These are phyloP conservation scores for Chlorella sp. DNA, from an alignment of 139 green algal genomes.

Conservation along the genomic window DNA sequence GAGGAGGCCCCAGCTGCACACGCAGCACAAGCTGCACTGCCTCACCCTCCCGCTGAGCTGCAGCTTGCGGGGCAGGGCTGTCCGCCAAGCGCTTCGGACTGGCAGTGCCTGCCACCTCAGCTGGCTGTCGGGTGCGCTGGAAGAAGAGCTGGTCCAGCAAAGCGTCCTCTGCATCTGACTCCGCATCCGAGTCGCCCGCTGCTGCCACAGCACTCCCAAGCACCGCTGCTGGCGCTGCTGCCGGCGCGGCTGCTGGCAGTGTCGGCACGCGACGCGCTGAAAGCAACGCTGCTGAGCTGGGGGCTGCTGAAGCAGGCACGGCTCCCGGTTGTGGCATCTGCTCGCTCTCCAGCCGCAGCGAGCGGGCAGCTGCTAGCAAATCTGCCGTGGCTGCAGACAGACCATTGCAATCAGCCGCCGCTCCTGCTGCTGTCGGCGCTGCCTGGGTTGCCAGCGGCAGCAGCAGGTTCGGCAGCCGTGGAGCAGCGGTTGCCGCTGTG, in stretches of 20 bases:
- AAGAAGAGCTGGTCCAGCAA: constrained; percentile 15
- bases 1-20: neutral
- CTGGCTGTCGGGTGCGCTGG: neutral
- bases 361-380: constrained; percentile 1
- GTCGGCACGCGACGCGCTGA: neutral
- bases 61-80: neutral
- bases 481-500: neutral
- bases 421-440: neutral
- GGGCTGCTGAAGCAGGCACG: neutral
- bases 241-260: neutral
- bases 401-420: neutral
- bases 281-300: neutral
- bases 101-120: neutral
- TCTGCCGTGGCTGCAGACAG: neutral
- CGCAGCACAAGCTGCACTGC: neutral
- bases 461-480: constrained; percentile 24
- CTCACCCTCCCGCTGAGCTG: neutral
- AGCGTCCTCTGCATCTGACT: constrained; percentile 24
- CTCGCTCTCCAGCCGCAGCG: neutral
- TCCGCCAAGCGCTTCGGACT: neutral
- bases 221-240: neutral
- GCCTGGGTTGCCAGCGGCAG: neutral
- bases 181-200: neutral
- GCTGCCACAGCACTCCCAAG: neutral
- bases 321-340: neutral